Conservation (phyloP, 345 rosid species). For the Citrus sp. region DNA sequence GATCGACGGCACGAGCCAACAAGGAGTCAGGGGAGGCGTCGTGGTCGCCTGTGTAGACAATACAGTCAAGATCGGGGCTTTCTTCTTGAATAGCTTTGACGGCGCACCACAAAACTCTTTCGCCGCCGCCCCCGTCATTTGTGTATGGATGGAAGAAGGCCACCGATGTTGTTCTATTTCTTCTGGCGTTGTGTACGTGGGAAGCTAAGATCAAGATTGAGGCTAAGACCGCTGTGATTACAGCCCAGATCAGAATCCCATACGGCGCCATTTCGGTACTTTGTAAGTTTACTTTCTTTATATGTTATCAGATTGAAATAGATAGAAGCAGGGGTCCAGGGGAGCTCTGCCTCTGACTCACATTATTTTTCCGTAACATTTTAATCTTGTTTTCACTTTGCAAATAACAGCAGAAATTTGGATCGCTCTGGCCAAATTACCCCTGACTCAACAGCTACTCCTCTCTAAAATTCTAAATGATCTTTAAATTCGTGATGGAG, state of each 20-base stretch:
- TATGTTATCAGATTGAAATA: neutral
- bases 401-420: no score
- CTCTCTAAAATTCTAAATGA: no score
- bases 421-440: neutral
- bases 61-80: constrained; percentile 56
- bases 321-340: no score
- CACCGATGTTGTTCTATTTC: constrained; percentile 44
- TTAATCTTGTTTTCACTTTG: no score
- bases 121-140: constrained; percentile 98
- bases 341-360: neutral
- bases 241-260: constrained; percentile 28
- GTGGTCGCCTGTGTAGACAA: constrained; percentile 74
- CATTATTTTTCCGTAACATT: neutral
- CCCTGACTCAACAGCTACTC: neutral
- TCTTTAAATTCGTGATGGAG: no score
- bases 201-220: constrained; percentile 31
- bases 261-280: constrained; percentile 41
- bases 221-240: constrained; percentile 39
- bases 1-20: constrained; percentile 64
- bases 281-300: neutral
- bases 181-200: constrained; percentile 38
- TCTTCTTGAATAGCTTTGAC: constrained; percentile 89
- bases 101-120: constrained; percentile 95
- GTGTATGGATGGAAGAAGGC: constrained; percentile 95
- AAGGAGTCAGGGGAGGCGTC: constrained; percentile 64